A percentile compares a stretch with the other conserved stretches of the same genome.
These are phyloP conservation scores for Odontarrhena argentea DNA, from an alignment of 345 rosid genomes.

Conservation along the genomic window DNA sequence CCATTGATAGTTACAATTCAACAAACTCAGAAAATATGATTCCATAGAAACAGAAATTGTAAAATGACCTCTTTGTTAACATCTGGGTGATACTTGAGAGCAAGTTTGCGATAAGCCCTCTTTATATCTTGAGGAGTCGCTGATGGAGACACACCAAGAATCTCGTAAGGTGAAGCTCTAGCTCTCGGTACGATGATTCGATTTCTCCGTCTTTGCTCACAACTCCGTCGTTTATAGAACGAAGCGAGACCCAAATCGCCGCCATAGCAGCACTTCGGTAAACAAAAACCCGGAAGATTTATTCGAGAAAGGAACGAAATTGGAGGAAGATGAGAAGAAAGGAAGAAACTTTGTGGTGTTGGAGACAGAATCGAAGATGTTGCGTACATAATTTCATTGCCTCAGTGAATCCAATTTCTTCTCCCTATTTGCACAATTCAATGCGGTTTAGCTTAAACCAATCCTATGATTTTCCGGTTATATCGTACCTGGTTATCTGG, in stretches of 20 bases:
- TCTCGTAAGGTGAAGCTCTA: conserved; percentile 83
- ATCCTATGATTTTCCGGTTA: too few species aligned
- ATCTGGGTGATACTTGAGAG: conserved; percentile 92
- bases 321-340: conserved; percentile 43
- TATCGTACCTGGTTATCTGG: too few species aligned
- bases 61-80: conserved; percentile 79
- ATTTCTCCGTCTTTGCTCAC: conserved; percentile 44
- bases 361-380: conserved; percentile 40
- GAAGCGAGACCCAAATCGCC: conserved; percentile 24
- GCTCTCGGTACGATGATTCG: conserved; percentile 48
- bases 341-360: conserved; percentile 41
- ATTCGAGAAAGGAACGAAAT: conserved; percentile 41
- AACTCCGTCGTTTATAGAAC: conserved; percentile 37
- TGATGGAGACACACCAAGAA: conserved; percentile 75
- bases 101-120: conserved; percentile 95
- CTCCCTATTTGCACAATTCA: too few species aligned
- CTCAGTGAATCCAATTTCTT: too few species aligned
- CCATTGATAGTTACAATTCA: conserved; percentile 9
- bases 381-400: conserved; percentile 34
- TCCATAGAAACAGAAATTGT: background rate
- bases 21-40: background rate
- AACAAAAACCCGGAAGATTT: conserved; percentile 37
- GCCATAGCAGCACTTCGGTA: conserved; percentile 46
- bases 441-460: too few species aligned
- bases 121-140: conserved; percentile 85